Evolutionary conservation across 805 yeast genomes (phyloP), one percentile per base, ranked within the genome.

Genomic region (Candida yuanshanica): DNA sequence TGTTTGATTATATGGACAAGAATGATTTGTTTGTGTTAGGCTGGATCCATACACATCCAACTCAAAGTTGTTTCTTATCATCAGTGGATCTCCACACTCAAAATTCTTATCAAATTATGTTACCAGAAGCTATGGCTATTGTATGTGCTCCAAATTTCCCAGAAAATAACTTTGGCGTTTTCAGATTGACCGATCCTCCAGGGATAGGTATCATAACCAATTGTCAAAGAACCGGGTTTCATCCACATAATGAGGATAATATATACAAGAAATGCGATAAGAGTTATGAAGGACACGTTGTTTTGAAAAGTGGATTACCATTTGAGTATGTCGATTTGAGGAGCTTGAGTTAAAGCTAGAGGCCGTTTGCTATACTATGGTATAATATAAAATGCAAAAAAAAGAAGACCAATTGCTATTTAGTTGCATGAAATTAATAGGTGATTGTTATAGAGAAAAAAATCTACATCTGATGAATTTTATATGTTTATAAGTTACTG

Each of bases 11-110:
- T 47, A 69, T 79, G 33, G 85, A 79, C 52, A 49, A 60, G 24
- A 64, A 73, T 39, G 81, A 75, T 45, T 58, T 81, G 35, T 78
- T 80, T 50, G 73, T 80, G n/a, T 63, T 80, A 3, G 87, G 87
- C 4, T 80, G 87, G 87, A 81, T 80, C 39, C 87, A 80, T 56
- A 81, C 86, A 9, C 87, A 80, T 54, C 87, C 87, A 6, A 75
- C 85, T 10, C 87, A 80, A 54, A 65, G 83, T n/a, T 80, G 87
- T 48, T 80, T 80, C 54, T 58, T 80, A 56, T 75, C 82, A 11
- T 76, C 83, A 0, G 75, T 80, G 35, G 87, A 80, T 52, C 59
- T 80, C 39, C 87, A 81, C 58, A 80, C 86, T 2, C 86, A 80
- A 46, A 75, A 74, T 45, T 73, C 83, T 3, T 81, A 81, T 56